Evolutionary conservation across 176 grass and related monocot genomes (phyloP), one percentile per base, ranked within the genome.

Genomic region (Oryza longistaminata): DNA sequence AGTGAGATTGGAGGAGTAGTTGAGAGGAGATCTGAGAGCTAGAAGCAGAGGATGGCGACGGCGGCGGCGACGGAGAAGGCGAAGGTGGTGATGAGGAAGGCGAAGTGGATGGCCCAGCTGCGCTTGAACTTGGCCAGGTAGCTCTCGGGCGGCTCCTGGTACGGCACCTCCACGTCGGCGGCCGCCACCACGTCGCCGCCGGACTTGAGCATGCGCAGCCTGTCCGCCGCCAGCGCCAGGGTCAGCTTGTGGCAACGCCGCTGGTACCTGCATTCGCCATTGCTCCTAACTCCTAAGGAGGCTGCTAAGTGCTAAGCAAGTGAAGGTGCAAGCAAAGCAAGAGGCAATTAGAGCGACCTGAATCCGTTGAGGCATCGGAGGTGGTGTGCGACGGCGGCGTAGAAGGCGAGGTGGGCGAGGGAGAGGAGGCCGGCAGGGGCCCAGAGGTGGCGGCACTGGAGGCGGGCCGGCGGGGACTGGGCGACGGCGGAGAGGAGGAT

Each of bases 191-290:
- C 66, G 5, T 83, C 82, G 3, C 66, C 87, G 0, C 81, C 74
- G 46, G 82, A 85, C 89, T 91, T 91, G 74, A 98, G 87, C 90
- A 86, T 76, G 43, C 90, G 78, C 34, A 98, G 89, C 70, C 93
- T 86, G 80, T 93, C 93, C 64, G 96, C 94, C 31, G 93, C 93
- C 27, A 98, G 89, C 19, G 96, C 85, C 19, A 98, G 96, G 1
- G 96, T 98, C 68, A 98, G 90, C 89, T 98, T 98, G 89, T 98
- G 91, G 93, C 96, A 98, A 3, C 96, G 85, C 6, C 96, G 81
- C 89, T 98, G 96, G 89, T 98, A 98, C 21, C 90, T 85, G n/a
- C 35, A 37, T 6, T 37, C 35, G 35, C 34, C 34, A 5, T 35
- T 35, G 3, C 4, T 35, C 34, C 5, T 46, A 46, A 44, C n/a